Percentiles rank a stretch among this genome's conserved stretches.
Evolutionary conservation across 345 rosid genomes (phyloP).

Genomic region (Gossypium turneri): DNA sequence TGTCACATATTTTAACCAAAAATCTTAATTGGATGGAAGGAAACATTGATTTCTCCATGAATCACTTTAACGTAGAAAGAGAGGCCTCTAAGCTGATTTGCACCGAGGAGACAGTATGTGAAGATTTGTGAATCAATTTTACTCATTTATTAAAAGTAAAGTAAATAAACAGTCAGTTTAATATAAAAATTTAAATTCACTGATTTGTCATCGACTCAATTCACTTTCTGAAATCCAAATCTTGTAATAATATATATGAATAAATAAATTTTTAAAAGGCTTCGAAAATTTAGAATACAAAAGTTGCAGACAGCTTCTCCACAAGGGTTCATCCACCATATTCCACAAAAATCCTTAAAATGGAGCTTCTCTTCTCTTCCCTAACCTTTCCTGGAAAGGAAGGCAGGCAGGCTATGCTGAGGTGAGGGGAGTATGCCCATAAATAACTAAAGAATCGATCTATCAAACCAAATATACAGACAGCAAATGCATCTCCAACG

Average conservation of each 20-base stretch:
- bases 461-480: slow-evolving; percentile 33
- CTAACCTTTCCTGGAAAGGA: not conserved
- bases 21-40: too few species aligned
- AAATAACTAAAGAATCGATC: slow-evolving; percentile 38
- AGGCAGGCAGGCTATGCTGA: not conserved
- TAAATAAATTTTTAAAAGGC: not conserved
- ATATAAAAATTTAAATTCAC: too few species aligned
- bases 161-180: too few species aligned
- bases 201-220: too few species aligned
- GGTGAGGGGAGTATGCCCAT: slow-evolving; percentile 17
- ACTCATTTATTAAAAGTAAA: not conserved
- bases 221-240: not conserved
- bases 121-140: too few species aligned
- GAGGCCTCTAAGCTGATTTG: too few species aligned
- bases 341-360: slow-evolving; percentile 2
- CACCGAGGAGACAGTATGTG: too few species aligned
- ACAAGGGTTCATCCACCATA: slow-evolving; percentile 10
- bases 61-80: too few species aligned
- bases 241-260: not conserved
- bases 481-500: slow-evolving; percentile 11
- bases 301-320: slow-evolving; percentile 13
- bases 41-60: too few species aligned
- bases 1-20: too few species aligned
- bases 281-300: slow-evolving; percentile 13
- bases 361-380: slow-evolving; percentile 1